A percentile compares a stretch with the other conserved stretches of the same genome.
phyloP scores from a whole-genome alignment of 345 rosid species.

The Corchorus olitorius region DNA sequence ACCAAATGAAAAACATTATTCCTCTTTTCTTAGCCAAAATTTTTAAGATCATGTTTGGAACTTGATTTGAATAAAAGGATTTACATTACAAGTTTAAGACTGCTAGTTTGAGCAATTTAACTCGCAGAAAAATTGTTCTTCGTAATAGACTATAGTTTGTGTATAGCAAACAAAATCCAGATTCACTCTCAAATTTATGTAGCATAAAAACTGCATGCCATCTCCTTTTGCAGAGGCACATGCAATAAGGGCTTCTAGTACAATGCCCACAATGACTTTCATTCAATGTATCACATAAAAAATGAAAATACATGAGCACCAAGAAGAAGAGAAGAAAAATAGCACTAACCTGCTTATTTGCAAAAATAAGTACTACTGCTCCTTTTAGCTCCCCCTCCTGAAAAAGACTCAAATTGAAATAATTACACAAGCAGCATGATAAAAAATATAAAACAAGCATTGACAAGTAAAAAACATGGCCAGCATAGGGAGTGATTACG shows the following conservation, averaged over 20 bases:
- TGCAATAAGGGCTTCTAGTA: not conserved
- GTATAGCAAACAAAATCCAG: not conserved
- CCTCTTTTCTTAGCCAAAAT: not conserved
- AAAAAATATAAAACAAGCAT: not conserved
- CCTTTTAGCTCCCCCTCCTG: constrained; percentile 79
- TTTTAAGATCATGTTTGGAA: not conserved
- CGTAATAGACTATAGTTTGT: not conserved
- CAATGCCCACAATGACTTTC: not conserved
- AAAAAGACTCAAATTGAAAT: constrained; percentile 9
- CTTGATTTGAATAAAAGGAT: not conserved
- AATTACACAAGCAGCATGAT: not conserved
- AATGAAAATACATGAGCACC: not conserved
- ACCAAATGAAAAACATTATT: not conserved
- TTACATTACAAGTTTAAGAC: not conserved
- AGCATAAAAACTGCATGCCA: constrained; percentile 10
- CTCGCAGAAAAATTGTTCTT: not conserved
- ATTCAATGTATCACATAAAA: not conserved
- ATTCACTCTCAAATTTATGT: not conserved
- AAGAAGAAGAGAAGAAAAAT: not conserved
- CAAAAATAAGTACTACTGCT: constrained; percentile 63
- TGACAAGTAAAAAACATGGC: not conserved
- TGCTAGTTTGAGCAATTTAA: not conserved
- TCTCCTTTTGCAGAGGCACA: not conserved
- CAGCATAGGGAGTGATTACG: not conserved
- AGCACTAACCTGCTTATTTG: constrained; percentile 67